Conservation (phyloP, 2,329 filamentous ascomycete species). For the Colletotrichum paranaense region DNA sequence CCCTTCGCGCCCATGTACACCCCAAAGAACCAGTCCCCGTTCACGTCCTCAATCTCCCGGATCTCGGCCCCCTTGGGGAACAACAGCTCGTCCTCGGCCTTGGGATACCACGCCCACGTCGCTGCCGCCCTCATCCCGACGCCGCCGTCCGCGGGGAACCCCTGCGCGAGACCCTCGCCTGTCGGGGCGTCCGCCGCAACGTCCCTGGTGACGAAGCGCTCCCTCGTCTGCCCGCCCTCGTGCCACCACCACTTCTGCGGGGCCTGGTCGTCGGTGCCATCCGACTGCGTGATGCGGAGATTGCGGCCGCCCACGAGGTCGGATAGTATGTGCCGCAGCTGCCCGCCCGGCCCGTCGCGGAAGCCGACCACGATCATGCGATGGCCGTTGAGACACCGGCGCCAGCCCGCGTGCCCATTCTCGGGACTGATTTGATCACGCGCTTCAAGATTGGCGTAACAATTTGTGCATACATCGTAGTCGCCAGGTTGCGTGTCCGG, state of each 20-base stretch:
- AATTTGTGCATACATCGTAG: constrained; percentile 85
- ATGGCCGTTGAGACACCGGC: constrained; percentile 82
- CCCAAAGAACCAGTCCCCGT: constrained; percentile 91
- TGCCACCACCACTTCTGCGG: constrained; percentile 65
- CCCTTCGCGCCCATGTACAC: constrained; percentile 85
- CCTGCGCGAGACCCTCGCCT: constrained; percentile 42
- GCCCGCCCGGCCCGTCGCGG: constrained; percentile 73
- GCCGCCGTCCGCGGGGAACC: constrained; percentile 82
- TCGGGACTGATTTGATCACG: constrained; percentile 75
- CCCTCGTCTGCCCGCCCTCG: constrained; percentile 50
- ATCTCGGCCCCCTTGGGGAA: constrained; percentile 90
- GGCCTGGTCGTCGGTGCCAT: constrained; percentile 42
- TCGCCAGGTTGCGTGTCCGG: constrained; percentile 71
- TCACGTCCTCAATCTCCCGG: constrained; percentile 85
- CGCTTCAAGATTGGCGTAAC: constrained; percentile 77
- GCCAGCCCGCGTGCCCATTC: constrained; percentile 85
- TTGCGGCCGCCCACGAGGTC: constrained; percentile 83
- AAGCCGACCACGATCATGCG: constrained; percentile 87
- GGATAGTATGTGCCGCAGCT: constrained; percentile 73
- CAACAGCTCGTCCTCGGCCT: constrained; percentile 77
- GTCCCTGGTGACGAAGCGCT: constrained; percentile 63
- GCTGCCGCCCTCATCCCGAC: constrained; percentile 73
- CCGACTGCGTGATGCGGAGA: constrained; percentile 69
- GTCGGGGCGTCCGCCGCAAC: constrained; percentile 58
- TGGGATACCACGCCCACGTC: constrained; percentile 82